A percentile compares a stretch with the other conserved stretches of the same genome.
These are phyloP conservation scores for Brachypodium distachyon DNA, from an alignment of 202 grass and related monocot species.

Conservation along the genomic window DNA sequence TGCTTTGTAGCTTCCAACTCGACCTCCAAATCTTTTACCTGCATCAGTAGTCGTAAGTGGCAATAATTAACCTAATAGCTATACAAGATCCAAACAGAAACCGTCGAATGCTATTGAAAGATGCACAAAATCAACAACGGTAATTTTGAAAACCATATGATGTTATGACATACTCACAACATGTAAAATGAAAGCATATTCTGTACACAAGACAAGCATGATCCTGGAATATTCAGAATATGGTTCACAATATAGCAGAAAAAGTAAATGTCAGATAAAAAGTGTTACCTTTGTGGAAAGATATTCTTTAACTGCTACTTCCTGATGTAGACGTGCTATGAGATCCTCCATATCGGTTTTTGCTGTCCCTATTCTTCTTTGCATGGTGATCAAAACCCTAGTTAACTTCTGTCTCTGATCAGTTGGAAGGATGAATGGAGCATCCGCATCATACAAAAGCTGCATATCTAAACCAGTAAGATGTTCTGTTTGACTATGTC, in stretches of 20 bases:
- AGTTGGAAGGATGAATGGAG: constrained; percentile 75
- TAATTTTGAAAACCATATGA: not conserved
- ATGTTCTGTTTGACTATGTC: constrained; percentile 43
- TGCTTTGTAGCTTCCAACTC: constrained; percentile 91
- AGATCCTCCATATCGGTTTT: constrained; percentile 99
- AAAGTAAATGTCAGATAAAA: constrained; percentile 16
- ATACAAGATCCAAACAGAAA: not conserved
- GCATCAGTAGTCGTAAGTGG: constrained; percentile 21
- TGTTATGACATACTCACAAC: not conserved
- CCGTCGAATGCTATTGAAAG: not conserved
- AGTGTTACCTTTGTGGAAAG: constrained; percentile 77
- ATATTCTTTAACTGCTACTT: constrained; percentile 94
- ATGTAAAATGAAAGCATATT: constrained; percentile 15
- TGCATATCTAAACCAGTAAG: constrained; percentile 44
- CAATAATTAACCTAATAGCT: constrained; percentile 2
- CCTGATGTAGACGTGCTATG: constrained; percentile 89
- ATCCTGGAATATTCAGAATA: constrained; percentile 11
- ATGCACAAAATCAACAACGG: not conserved
- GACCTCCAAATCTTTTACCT: constrained; percentile 99
- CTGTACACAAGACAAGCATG: not conserved
- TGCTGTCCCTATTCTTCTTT: constrained; percentile 68
- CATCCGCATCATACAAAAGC: constrained; percentile 42
- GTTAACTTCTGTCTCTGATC: constrained; percentile 81
- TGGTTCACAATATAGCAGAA: not conserved
- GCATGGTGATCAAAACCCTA: constrained; percentile 78